Conservation (phyloP, 2,329 filamentous ascomycete genomes). For the Calycina herbarum region DNA sequence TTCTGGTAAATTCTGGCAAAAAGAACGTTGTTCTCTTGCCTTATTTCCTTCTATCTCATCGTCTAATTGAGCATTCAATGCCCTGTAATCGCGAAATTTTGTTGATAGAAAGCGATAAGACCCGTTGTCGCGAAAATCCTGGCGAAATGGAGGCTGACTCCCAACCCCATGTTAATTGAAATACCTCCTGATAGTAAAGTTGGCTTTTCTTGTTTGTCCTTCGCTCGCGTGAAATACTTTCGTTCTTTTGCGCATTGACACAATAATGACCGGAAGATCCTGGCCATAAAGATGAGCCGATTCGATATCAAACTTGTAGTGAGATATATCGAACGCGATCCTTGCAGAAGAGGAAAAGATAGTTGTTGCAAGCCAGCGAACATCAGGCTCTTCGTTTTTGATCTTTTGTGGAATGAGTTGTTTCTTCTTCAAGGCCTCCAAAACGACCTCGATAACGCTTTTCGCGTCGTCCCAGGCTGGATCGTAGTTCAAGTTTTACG, state of each 20-base stretch:
- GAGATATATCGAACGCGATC: not conserved
- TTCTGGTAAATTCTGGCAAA: too few species aligned
- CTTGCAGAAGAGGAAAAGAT: not conserved
- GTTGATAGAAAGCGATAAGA: not conserved
- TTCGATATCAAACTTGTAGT: not conserved
- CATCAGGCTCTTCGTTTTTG: not conserved
- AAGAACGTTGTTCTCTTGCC: too few species aligned
- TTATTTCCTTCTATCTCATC: not conserved
- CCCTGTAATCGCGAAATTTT: not conserved
- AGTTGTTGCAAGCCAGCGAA: not conserved
- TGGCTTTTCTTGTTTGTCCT: not conserved
- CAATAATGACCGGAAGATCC: not conserved
- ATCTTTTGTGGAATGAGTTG: not conserved
- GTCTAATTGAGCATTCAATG: not conserved
- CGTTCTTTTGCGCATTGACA: not conserved
- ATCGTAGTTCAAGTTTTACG: not conserved
- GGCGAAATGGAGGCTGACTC: not conserved
- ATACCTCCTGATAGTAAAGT: too few species aligned
- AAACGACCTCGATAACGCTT: not conserved
- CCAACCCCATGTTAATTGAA: too few species aligned
- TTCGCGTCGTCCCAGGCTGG: not conserved
- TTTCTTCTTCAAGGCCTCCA: not conserved
- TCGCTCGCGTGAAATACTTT: too few species aligned
- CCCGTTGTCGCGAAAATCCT: not conserved
- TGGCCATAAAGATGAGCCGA: not conserved